phyloP scores from a whole-genome alignment of 371 early-diverging fungal genomes.

The Choanephora cucurbitarum region DNA sequence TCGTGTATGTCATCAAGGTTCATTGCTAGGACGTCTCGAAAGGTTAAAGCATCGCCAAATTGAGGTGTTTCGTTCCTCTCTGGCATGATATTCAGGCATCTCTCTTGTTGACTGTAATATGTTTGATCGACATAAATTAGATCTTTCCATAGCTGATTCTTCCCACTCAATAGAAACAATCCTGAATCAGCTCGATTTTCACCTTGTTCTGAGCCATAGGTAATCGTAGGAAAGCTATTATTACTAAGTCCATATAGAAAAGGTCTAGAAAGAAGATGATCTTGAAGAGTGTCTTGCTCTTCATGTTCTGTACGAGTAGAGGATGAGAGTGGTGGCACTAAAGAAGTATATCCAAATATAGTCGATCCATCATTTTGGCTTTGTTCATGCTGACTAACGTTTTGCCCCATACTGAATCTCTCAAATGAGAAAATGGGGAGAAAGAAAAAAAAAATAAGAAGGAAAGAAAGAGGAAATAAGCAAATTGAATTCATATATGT shows the following conservation, averaged over 20 bases:
- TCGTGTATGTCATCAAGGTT: conserved; percentile 14
- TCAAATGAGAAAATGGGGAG: not conserved
- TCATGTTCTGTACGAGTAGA: not conserved
- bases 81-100: not conserved
- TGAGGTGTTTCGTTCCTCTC: not conserved
- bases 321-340: conserved; percentile 4
- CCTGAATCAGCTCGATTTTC: conserved; percentile 26
- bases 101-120: conserved; percentile 23
- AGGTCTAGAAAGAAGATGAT: conserved; percentile 18
- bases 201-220: not conserved
- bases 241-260: conserved; percentile 17
- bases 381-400: not conserved
- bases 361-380: conserved; percentile 6
- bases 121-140: conserved; percentile 33
- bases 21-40: conserved; percentile 13
- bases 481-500: conserved; percentile 8
- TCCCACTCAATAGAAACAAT: conserved; percentile 15
- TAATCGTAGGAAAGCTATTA: not conserved
- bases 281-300: not conserved
- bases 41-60: conserved; percentile 9
- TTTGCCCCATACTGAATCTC: conserved; percentile 6
- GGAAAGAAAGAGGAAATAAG: conserved; percentile 1
- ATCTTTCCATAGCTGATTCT: conserved; percentile 27
- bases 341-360: conserved; percentile 12
- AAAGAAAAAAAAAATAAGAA: not conserved